These are phyloP conservation scores for Hypoxylon subgilvum DNA, from an alignment of 495 filamentous ascomycete species.

Conservation along the genomic window DNA sequence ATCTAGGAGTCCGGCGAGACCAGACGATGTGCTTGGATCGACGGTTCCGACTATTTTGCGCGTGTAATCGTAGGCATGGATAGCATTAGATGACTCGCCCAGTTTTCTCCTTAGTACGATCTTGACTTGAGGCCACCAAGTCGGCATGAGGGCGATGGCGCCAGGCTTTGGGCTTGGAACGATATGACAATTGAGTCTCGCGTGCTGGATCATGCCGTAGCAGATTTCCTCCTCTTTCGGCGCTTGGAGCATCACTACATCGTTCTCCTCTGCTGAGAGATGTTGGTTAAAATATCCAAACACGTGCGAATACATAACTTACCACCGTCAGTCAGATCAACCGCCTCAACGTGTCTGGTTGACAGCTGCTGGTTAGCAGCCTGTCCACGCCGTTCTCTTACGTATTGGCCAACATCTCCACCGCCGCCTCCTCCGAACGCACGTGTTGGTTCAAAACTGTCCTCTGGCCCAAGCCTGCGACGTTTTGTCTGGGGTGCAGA, in stretches of 20 bases:
- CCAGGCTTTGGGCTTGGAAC: conserved; percentile 70
- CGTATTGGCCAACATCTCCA: conserved; percentile 66
- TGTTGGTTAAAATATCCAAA: conserved; percentile 17
- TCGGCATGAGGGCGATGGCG: conserved; percentile 55
- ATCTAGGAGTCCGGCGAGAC: conserved; percentile 74
- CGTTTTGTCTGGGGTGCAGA: conserved; percentile 67
- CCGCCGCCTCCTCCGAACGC: conserved; percentile 54
- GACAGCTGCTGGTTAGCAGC: conserved; percentile 45
- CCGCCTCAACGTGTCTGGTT: conserved; percentile 51
- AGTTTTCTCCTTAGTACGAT: conserved; percentile 64
- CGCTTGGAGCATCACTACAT: conserved; percentile 54
- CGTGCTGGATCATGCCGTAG: conserved; percentile 77
- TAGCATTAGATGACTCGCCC: conserved; percentile 60
- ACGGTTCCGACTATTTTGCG: conserved; percentile 74
- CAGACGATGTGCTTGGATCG: conserved; percentile 70
- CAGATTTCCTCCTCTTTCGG: conserved; percentile 72
- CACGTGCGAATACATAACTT: conserved; percentile 5
- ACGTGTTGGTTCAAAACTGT: conserved; percentile 48
- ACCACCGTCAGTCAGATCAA: conserved; percentile 70
- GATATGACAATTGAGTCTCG: conserved; percentile 68
- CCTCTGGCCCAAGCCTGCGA: conserved; percentile 61
- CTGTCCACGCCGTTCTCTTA: conserved; percentile 62
- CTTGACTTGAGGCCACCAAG: conserved; percentile 75
- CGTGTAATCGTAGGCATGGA: conserved; percentile 73
- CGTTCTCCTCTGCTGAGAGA: conserved; percentile 56